Conservation (phyloP, 306 rosid species). For the Trichosanthes cucumerina region DNA sequence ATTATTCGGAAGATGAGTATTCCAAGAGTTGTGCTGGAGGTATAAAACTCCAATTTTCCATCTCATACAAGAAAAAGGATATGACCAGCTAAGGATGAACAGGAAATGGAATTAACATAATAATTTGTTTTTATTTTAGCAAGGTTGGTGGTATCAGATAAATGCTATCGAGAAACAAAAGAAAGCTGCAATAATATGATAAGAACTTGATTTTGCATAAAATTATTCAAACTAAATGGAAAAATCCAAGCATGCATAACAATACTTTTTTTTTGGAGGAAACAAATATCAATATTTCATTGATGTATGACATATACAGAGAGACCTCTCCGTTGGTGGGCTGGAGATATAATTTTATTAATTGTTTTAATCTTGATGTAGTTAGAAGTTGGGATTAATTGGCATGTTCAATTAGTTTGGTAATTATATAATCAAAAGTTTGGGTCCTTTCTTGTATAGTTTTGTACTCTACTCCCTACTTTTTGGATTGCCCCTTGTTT, state of each 20-base stretch:
- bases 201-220: background rate
- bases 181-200: background rate
- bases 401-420: background rate
- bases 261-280: too few relatives aligned
- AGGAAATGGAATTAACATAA: background rate
- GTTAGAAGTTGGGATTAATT: background rate
- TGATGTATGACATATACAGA: background rate
- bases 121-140: background rate
- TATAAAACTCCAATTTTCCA: background rate
- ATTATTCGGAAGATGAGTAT: slow-evolving; percentile 5
- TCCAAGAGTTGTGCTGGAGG: background rate
- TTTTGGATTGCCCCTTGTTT: background rate
- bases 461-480: background rate
- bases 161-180: background rate
- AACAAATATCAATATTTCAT: background rate
- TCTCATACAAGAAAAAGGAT: background rate
- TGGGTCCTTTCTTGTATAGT: background rate
- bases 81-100: background rate
- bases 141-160: background rate
- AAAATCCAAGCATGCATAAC: background rate
- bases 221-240: background rate
- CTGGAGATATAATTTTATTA: background rate
- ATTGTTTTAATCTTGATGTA: background rate
- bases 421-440: background rate
- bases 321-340: background rate